Evolutionary conservation across 495 filamentous ascomycete species (phyloP), one percentile per base, ranked within the genome.

Genomic region (Penicillium verhagenii): DNA sequence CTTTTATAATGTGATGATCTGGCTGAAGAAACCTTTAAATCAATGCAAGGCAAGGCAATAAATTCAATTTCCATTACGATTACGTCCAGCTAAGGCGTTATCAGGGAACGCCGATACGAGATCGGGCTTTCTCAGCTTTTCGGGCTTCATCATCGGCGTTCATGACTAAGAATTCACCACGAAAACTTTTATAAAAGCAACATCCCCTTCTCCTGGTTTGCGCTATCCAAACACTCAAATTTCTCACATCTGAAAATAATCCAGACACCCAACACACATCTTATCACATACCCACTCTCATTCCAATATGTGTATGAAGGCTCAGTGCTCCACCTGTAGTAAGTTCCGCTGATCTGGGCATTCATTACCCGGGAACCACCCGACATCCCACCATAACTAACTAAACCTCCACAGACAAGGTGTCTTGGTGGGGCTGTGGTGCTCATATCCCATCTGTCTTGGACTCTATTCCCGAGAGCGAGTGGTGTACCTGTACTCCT

Each of bases 371-470:
- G n/a, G n/a, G n/a, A n/a, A n/a, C n/a, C n/a, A n/a, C n/a, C n/a
- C n/a, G n/a, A 2, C 35, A 1, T 16, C 3, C 10, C 31, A 18
- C 44, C 44, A 13, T 16, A 11, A 19, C 55, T 60, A 47, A 65
- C 53, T 33, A 47, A 35, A n/a, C n/a, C n/a, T 25, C 33, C 39
- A 57, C 50, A 90, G 88, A 80, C 50, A 86, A 89, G 56, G 67
- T 72, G 51, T 82, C 85, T 45, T 92, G 88, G 88, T 78, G 70
- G 58, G 88, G 88, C 52, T 92, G 89, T 72, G 88, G 88, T 38
- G 67, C 35, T 24, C 88, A 92, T 61, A 78, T 92, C 44, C 78
- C 86, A 14, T 68, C 59, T 1, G 87, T 90, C 10, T 82, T 92
- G 75, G 86, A 88, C 63, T 47, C 64, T 0, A 67, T 90, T 21